Conservation (phyloP, 192 early-diverging fungal genomes). For the Phlyctochytrium bullatum region DNA sequence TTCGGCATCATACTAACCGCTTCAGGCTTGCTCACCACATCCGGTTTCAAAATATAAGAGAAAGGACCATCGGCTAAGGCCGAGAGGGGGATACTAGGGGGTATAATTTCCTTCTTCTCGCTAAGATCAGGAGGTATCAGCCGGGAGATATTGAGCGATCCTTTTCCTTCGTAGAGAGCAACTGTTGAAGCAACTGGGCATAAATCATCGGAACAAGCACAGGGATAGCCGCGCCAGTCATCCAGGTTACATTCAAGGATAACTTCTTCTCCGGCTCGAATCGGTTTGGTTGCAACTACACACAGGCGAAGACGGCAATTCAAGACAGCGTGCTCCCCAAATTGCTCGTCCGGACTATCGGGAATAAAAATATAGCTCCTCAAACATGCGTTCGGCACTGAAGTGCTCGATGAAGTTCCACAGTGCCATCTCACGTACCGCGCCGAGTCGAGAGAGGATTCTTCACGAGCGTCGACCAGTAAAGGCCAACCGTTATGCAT, state of each 20-base stretch:
- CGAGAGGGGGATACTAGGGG: background rate
- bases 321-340: background rate
- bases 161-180: background rate
- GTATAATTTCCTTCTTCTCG: background rate
- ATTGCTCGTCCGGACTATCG: background rate
- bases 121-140: background rate
- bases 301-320: background rate
- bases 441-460: background rate
- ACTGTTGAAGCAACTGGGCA: background rate
- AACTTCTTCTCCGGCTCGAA: slow-evolving; percentile 2
- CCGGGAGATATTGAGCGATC: background rate
- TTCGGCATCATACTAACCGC: too few relatives aligned
- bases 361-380: background rate
- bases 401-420: background rate
- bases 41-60: background rate
- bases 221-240: background rate
- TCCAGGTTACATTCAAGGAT: background rate
- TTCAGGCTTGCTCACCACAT: too few relatives aligned
- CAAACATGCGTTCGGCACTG: background rate
- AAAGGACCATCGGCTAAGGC: background rate
- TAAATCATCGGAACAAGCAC: background rate
- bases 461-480: background rate
- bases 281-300: background rate
- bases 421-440: background rate
- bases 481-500: background rate